Conservation (phyloP, 1,139 yeast genomes). For the Geotrichum siamense region DNA sequence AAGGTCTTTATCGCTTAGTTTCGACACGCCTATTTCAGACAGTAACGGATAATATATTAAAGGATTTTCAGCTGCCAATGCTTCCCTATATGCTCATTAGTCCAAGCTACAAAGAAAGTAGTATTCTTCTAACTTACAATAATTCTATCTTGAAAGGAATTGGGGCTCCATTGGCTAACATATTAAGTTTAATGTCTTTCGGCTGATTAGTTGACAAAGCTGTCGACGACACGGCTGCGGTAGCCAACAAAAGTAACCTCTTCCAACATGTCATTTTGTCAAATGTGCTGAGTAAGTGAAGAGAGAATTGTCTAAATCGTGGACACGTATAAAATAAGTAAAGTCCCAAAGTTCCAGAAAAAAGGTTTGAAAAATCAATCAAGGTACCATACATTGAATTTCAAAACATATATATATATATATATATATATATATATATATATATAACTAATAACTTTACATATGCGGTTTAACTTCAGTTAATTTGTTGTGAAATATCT, state of each 20-base stretch:
- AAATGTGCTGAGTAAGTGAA: background rate
- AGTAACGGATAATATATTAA: conserved; percentile 46
- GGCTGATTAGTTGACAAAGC: conserved; percentile 1
- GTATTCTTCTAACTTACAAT: conserved; percentile 39
- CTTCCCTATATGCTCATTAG: conserved; percentile 44
- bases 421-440: background rate
- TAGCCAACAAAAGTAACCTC: background rate
- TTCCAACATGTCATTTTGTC: conserved; percentile 6
- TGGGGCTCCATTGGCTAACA: conserved; percentile 30
- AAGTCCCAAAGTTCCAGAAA: too few relatives aligned
- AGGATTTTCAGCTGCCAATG: conserved; percentile 45
- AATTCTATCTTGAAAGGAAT: conserved; percentile 45
- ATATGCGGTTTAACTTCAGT: too few relatives aligned
- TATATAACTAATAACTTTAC: background rate
- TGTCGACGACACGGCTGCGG: conserved; percentile 1
- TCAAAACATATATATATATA: background rate
- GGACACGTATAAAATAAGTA: too few relatives aligned
- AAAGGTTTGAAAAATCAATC: too few relatives aligned
- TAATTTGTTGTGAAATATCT: too few relatives aligned
- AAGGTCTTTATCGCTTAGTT: conserved; percentile 37
- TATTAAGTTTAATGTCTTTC: conserved; percentile 22
- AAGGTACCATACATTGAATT: background rate
- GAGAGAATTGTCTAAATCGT: too few relatives aligned
- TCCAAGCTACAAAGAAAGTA: background rate
- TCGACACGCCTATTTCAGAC: conserved; percentile 31